A percentile compares a stretch with the other conserved stretches of the same genome.
Evolutionary conservation across 371 early-diverging fungal species (phyloP).

Genomic region (Circinella minor): DNA sequence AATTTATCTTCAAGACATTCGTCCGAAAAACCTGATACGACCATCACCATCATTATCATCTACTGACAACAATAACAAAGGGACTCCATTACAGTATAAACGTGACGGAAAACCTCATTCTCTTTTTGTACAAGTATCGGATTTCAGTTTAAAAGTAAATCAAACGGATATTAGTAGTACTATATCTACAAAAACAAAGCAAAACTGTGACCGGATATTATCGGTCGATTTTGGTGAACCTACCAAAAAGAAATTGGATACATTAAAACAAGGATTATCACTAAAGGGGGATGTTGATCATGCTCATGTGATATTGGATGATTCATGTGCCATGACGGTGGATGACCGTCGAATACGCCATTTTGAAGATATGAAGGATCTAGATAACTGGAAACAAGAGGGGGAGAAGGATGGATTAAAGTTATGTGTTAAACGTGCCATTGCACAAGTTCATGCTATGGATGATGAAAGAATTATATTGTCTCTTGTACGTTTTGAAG

Average conservation of each 20-base stretch:
- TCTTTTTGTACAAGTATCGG: constrained; percentile 46
- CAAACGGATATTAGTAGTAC: background rate
- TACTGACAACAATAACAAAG: background rate
- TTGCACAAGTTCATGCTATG: constrained; percentile 37
- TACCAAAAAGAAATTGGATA: constrained; percentile 37
- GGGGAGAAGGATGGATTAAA: constrained; percentile 22
- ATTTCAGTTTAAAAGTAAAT: constrained; percentile 33
- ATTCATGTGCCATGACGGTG: constrained; percentile 48
- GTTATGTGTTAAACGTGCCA: constrained; percentile 33
- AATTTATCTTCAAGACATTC: constrained; percentile 46
- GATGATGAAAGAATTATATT: constrained; percentile 30
- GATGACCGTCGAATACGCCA: constrained; percentile 38
- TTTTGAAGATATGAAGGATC: constrained; percentile 24
- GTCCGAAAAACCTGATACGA: constrained; percentile 33
- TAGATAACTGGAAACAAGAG: constrained; percentile 13
- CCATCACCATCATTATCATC: constrained; percentile 5
- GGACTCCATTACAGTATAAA: constrained; percentile 42
- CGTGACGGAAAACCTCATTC: constrained; percentile 37
- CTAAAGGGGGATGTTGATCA: constrained; percentile 17
- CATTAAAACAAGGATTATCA: constrained; percentile 35
- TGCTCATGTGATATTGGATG: constrained; percentile 29
- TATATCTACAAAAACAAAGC: too few species aligned
- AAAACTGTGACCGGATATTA: too few species aligned
- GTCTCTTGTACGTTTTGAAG: constrained; percentile 47
- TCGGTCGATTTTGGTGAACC: constrained; percentile 20